A percentile compares a stretch with the other conserved stretches of the same genome.
phyloP scores from a whole-genome alignment of 106 monocot species.

The Platanthera guangdongensis region DNA sequence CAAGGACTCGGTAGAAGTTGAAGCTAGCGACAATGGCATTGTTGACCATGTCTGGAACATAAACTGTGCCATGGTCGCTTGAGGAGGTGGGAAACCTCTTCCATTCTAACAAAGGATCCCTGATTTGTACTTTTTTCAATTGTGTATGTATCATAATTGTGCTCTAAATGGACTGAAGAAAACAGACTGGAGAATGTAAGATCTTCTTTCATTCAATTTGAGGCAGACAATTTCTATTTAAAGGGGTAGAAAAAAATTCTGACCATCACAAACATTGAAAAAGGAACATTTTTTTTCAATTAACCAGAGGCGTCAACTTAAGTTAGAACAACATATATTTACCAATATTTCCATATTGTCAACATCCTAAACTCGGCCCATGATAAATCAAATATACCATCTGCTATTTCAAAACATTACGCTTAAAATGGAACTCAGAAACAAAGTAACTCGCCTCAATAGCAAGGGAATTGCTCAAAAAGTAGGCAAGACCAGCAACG shows the following conservation, averaged over 20 bases:
- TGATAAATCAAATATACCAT: not conserved
- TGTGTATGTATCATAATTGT: not conserved
- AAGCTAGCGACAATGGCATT: no score
- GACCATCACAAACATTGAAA: not conserved
- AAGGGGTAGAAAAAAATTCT: not conserved
- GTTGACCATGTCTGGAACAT: no score
- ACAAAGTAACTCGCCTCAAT: conserved; percentile 47
- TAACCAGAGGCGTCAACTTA: not conserved
- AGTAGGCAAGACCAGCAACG: conserved; percentile 74
- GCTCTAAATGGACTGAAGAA: not conserved
- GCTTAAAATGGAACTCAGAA: not conserved
- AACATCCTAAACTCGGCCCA: not conserved
- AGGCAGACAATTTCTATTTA: not conserved
- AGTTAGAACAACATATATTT: not conserved
- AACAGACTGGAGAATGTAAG: not conserved
- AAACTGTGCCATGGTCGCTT: no score
- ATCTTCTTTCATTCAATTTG: not conserved
- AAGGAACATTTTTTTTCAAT: not conserved
- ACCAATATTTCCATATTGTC: not conserved
- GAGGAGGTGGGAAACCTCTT: no score
- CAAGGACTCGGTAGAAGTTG: no score
- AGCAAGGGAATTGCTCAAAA: conserved; percentile 82
- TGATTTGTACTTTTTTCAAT: not conserved
- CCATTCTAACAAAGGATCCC: not conserved
- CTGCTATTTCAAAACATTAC: not conserved